phyloP scores from a whole-genome alignment of 441 rosid species.

The Dalechampia spathulata region DNA sequence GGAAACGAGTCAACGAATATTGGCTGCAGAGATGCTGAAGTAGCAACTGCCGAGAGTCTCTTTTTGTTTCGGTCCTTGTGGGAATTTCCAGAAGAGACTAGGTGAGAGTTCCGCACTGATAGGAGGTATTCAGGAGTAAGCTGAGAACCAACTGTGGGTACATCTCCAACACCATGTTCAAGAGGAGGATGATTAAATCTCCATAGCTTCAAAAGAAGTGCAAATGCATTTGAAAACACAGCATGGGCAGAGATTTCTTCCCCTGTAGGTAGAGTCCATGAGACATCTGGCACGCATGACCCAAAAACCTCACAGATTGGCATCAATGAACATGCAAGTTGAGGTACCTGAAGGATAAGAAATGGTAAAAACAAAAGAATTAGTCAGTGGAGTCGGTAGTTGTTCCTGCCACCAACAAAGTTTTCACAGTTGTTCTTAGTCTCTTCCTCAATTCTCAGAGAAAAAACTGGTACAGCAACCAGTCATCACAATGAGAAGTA shows the following conservation, averaged over 20 bases:
- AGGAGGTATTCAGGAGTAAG: slow-evolving; percentile 84
- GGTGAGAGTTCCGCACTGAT: slow-evolving; percentile 71
- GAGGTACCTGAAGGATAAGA: slow-evolving; percentile 52
- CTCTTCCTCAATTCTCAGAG: background rate
- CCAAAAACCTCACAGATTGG: slow-evolving; percentile 98
- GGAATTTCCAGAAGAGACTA: slow-evolving; percentile 56
- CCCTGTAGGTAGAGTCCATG: slow-evolving; percentile 78
- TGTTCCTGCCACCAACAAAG: background rate
- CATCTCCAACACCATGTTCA: slow-evolving; percentile 77
- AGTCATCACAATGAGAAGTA: background rate
- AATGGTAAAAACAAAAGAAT: slow-evolving; percentile 10
- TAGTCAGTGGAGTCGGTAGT: slow-evolving; percentile 1
- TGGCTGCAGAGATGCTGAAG: slow-evolving; percentile 46
- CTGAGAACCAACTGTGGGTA: slow-evolving; percentile 69
- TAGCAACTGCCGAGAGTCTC: slow-evolving; percentile 50
- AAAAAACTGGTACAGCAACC: background rate
- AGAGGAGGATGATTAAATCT: slow-evolving; percentile 85
- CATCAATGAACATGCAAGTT: slow-evolving; percentile 85
- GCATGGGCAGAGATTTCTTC: slow-evolving; percentile 80
- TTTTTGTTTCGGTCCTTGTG: slow-evolving; percentile 52
- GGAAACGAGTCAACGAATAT: slow-evolving; percentile 89
- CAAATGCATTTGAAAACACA: slow-evolving; percentile 92
- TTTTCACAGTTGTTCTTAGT: background rate
- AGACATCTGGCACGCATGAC: slow-evolving; percentile 55
- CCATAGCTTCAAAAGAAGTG: slow-evolving; percentile 88